phyloP scores from a whole-genome alignment of 805 yeast genomes.

The Cyberlindnera xishuangbannaensis region DNA sequence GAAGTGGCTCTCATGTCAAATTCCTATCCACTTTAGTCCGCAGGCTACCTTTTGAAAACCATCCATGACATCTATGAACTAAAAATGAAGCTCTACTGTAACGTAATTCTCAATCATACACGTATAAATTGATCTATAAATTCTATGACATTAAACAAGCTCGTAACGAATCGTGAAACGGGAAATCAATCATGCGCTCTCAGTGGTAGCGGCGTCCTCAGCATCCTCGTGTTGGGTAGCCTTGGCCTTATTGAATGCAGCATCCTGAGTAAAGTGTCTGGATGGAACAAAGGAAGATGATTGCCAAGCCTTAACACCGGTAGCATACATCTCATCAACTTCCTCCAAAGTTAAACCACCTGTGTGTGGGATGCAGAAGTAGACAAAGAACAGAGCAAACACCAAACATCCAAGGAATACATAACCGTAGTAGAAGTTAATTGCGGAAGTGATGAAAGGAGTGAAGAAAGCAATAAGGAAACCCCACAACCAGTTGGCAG shows the following conservation, averaged over 20 bases:
- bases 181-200: slow-evolving; percentile 1
- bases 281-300: slow-evolving; percentile 49
- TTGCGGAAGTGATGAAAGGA: slow-evolving; percentile 61
- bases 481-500: slow-evolving; percentile 64
- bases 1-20: no score
- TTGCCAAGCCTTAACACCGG: slow-evolving; percentile 38
- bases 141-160: slow-evolving; percentile 1
- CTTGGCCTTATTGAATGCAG: slow-evolving; percentile 22
- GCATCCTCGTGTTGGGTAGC: slow-evolving; percentile 15
- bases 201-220: slow-evolving; percentile 2
- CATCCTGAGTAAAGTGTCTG: slow-evolving; percentile 24
- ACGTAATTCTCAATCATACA: no score
- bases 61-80: no score
- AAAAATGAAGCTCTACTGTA: no score
- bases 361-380: slow-evolving; percentile 71
- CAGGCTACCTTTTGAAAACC: no score
- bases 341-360: slow-evolving; percentile 79
- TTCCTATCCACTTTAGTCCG: no score
- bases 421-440: slow-evolving; percentile 71
- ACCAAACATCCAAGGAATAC: slow-evolving; percentile 56
- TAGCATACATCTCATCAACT: slow-evolving; percentile 59
- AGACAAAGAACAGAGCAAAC: slow-evolving; percentile 57
- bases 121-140: no score
- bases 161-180: not conserved
- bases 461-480: slow-evolving; percentile 62